phyloP scores from a whole-genome alignment of 352 stramenopile genomes.

The Phytophthora brassicae region DNA sequence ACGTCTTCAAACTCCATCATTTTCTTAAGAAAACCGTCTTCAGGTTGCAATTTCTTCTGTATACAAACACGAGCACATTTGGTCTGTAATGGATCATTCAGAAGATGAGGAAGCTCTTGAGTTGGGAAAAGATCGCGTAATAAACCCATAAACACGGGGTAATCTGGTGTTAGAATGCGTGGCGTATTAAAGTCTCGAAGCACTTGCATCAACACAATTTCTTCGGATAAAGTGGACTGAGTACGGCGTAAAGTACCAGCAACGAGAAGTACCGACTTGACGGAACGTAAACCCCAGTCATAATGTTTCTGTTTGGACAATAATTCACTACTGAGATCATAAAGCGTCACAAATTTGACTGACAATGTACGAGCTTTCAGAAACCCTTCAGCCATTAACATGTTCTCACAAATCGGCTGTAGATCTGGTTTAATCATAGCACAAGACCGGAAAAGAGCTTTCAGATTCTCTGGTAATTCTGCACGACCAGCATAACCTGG shows the following conservation, averaged over 20 bases:
- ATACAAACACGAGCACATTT: slow-evolving; percentile 53
- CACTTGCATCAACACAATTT: slow-evolving; percentile 94
- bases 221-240: slow-evolving; percentile 81
- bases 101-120: slow-evolving; percentile 37
- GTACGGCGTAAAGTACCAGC: slow-evolving; percentile 92
- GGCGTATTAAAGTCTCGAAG: slow-evolving; percentile 96
- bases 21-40: slow-evolving; percentile 96
- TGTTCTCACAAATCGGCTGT: slow-evolving; percentile 93
- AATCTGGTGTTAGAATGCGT: slow-evolving; percentile 91
- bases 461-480: slow-evolving; percentile 92
- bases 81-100: slow-evolving; percentile 47
- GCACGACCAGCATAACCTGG: slow-evolving; percentile 90
- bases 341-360: slow-evolving; percentile 91
- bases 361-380: slow-evolving; percentile 79
- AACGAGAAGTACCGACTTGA: slow-evolving; percentile 96
- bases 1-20: slow-evolving; percentile 95
- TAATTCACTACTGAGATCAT: slow-evolving; percentile 85
- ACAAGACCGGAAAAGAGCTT: slow-evolving; percentile 91
- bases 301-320: slow-evolving; percentile 91
- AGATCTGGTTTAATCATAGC: slow-evolving; percentile 93
- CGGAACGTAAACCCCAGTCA: slow-evolving; percentile 94
- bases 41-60: slow-evolving; percentile 85
- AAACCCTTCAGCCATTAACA: slow-evolving; percentile 95
- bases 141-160: slow-evolving; percentile 93
- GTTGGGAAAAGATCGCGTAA: slow-evolving; percentile 93